Evolutionary conservation across 2,329 filamentous ascomycete species (phyloP), one percentile per base, ranked within the genome.

Genomic region (Pseudocercospora eumusae): DNA sequence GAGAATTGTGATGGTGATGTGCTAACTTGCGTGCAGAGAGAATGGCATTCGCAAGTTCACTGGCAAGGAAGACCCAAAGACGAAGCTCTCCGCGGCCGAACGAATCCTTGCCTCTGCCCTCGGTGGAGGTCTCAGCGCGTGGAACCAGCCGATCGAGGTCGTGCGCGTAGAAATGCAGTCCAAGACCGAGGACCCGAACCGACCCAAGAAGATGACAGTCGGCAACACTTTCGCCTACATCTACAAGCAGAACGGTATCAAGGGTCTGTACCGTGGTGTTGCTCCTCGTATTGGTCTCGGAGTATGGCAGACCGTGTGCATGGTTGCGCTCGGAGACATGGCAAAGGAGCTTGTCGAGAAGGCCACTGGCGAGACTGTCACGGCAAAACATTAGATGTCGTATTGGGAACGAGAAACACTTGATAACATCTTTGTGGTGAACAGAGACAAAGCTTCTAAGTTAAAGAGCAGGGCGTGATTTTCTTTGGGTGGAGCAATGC

Each of bases 161-260:
- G 97, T 99, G 77, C 92, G 95, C 68, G 93, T 99, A 65, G 95
- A 99, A 86, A 97, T 99, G 92, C 95, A 99, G 87, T 96, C 91
- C 83, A 98, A 97, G 88, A 97, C 89, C 73, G 91, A 90, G 72
- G 95, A 99, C 77, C 93, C 95, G 64, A 98, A 98, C 84, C 90
- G 95, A 57, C 95, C 95, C 71, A 96, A 96, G 88, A 99, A 99
- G 83, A 89, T 99, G 90, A 98, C 92, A 56, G 95, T 99, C 66
- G 91, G 88, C 71, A 96, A 92, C 74, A 83, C 86, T 8, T 82
- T 85, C 70, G 83, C 75, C 70, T 99, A 99, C 81, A 98, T 99
- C 78, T 98, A 98, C 82, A 75, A 84, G 70, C 86, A 85, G 76
- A 97, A 96, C 79, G 95, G 95, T 64, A 53, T 98, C 74, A 90